Base-by-base conservation (phyloP, 345 rosid species). In the Pistacia atlantica region DNA sequence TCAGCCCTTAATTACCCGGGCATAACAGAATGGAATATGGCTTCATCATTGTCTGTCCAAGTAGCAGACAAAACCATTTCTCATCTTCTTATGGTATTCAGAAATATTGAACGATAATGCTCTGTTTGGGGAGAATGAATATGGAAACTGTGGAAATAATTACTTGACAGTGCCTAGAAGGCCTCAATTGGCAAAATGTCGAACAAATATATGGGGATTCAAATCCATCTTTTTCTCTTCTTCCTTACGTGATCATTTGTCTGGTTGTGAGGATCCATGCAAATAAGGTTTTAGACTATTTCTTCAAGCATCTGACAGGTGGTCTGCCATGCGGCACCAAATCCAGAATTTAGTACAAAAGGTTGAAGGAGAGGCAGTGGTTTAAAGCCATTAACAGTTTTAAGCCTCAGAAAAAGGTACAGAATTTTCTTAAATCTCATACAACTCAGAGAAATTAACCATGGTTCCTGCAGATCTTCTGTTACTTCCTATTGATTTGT, bases 311-410 rank as follows among this genome's bases (percentile, higher is more conserved):
- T 69, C 61, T 70, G 91, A 82, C 89, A 84, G 79, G 85, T 84
- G 91, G 81, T 68, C 68, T 77, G 87, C 85, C 87, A 88, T 70
- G 83, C 76, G 87, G 88, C 90, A 78, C 69, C 49, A 55, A 67
- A 61, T 12, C 76, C 77, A 61, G 31, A 78, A 16, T 63, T 45
- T 51, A 9, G 73, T 60, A 79, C 60, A 62, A 66, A 74, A 74
- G 18, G 48, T 65, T 61, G 72, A 65, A 64, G 64, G 54, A 60
- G 31, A 75, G 67, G 42, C 54, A 20, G 10, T 45, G 67, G 31
- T 58, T 67, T 72, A 68, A 63, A 58, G 60, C 65, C 11, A 63
- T 3, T 33, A 42, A 42, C 46, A 38, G 56, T 69, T 56, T 56
- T 56, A 31, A 70, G 66, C 22, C 17, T 72, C 70, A 57, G 17